Conservation (phyloP, 2,329 filamentous ascomycete species). For the Exophiala sp. region DNA sequence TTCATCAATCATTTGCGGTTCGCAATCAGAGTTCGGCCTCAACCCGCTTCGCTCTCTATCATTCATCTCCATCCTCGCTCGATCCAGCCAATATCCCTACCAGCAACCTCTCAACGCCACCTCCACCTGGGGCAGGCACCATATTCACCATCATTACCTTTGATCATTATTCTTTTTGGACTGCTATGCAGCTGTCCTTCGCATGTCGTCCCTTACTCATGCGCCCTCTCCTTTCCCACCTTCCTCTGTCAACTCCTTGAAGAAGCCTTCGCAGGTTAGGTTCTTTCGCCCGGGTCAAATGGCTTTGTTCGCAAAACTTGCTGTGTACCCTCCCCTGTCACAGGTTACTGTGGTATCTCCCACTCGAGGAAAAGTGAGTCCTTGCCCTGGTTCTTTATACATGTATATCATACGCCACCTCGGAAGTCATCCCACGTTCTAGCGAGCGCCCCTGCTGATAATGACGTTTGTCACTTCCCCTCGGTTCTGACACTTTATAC, state of each 20-base stretch:
- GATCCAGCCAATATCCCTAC: too few species aligned
- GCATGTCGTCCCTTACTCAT: conserved; percentile 20
- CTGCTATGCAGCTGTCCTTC: conserved; percentile 9
- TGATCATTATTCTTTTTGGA: conserved; percentile 2
- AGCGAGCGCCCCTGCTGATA: neutral
- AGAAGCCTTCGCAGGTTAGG: conserved; percentile 32
- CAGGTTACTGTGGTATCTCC: conserved; percentile 63
- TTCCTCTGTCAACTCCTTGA: conserved; percentile 3
- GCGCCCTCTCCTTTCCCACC: conserved; percentile 12
- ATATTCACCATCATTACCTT: neutral
- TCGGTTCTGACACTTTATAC: too few species aligned
- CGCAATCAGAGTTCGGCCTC: too few species aligned
- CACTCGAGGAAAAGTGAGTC: conserved; percentile 37
- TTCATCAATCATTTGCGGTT: too few species aligned
- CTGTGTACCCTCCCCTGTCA: conserved; percentile 68
- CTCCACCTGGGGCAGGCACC: neutral
- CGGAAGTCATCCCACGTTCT: neutral
- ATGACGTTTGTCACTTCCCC: conserved; percentile 10
- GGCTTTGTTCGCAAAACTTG: conserved; percentile 53
- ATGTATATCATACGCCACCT: conserved; percentile 9
- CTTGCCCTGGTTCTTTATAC: neutral
- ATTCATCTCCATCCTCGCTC: too few species aligned
- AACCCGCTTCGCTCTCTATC: too few species aligned
- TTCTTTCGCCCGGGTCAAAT: conserved; percentile 41
- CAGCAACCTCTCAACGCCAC: neutral